Conservation (phyloP, 1,284 basidiomycete genomes). For the Anthracocystis setariae region DNA sequence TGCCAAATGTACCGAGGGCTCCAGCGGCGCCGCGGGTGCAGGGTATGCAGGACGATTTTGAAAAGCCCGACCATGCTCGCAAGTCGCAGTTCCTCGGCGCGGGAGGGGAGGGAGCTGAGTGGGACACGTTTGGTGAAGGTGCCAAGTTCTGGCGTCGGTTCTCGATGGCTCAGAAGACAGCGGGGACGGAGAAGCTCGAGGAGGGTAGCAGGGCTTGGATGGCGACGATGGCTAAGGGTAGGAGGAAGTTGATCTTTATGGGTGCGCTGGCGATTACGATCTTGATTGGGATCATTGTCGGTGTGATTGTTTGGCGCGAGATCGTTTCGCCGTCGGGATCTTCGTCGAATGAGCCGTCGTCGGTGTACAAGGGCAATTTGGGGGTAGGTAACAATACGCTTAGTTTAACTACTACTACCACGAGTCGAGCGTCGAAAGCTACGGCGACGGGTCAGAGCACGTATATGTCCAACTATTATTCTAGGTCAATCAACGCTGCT, state of each 20-base stretch:
- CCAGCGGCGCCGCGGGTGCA: constrained; percentile 42
- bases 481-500: constrained; percentile 7
- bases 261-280: constrained; percentile 31
- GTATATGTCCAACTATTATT: constrained; percentile 4
- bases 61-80: constrained; percentile 54
- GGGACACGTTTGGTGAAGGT: constrained; percentile 57
- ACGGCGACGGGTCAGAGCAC: constrained; percentile 13
- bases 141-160: constrained; percentile 63
- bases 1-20: constrained; percentile 11
- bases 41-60: constrained; percentile 46
- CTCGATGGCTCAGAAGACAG: constrained; percentile 49
- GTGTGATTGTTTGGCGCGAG: constrained; percentile 61
- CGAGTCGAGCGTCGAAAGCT: constrained; percentile 11
- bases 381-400: constrained; percentile 11
- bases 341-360: constrained; percentile 20
- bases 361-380: constrained; percentile 46
- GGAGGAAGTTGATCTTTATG: constrained; percentile 48
- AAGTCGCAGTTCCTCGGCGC: constrained; percentile 58
- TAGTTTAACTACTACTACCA: constrained; percentile 16
- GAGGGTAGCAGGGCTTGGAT: constrained; percentile 39
- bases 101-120: constrained; percentile 56
- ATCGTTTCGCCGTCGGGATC: constrained; percentile 32
- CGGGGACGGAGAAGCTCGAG: constrained; percentile 42
- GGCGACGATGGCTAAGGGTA: constrained; percentile 29
- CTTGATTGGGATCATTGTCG: constrained; percentile 53